These are phyloP conservation scores for Yarrowia hollandica DNA, from an alignment of 805 yeast species.

Conservation along the genomic window DNA sequence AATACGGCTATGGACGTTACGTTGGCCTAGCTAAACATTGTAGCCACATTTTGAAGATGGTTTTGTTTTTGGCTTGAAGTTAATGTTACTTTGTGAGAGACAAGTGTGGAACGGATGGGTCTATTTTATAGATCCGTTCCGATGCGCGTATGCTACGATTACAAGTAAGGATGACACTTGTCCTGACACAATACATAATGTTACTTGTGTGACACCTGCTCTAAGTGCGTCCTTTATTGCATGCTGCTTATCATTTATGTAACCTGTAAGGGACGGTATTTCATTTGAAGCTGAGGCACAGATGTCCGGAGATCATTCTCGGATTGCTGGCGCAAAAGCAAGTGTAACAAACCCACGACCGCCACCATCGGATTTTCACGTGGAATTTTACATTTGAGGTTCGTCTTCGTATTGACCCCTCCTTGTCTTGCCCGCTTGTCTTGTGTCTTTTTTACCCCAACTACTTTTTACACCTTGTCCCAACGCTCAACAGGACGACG, in stretches of 20 bases:
- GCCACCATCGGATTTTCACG: too few species aligned
- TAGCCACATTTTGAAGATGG: too few species aligned
- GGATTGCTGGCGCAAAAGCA: not conserved
- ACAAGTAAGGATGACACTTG: too few species aligned
- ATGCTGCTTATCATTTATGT: too few species aligned
- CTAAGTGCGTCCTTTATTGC: too few species aligned
- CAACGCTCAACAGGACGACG: constrained; percentile 4
- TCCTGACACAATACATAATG: too few species aligned
- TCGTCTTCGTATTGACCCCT: constrained; percentile 13
- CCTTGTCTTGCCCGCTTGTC: constrained; percentile 20
- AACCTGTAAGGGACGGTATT: too few species aligned
- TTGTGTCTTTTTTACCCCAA: constrained; percentile 2
- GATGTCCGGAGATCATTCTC: too few species aligned
- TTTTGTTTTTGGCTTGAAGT: not conserved
- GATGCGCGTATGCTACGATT: too few species aligned
- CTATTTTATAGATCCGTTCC: not conserved
- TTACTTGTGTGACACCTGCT: too few species aligned
- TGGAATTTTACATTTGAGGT: constrained; percentile 13
- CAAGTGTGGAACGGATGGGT: not conserved
- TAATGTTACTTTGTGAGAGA: not conserved
- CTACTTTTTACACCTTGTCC: constrained; percentile 4
- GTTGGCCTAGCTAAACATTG: not conserved
- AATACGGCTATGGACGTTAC: constrained; percentile 18
- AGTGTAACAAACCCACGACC: too few species aligned
- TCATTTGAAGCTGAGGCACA: too few species aligned